Base-by-base conservation (phyloP, 2,329 filamentous ascomycete species). In the Fusarium nanum region DNA sequence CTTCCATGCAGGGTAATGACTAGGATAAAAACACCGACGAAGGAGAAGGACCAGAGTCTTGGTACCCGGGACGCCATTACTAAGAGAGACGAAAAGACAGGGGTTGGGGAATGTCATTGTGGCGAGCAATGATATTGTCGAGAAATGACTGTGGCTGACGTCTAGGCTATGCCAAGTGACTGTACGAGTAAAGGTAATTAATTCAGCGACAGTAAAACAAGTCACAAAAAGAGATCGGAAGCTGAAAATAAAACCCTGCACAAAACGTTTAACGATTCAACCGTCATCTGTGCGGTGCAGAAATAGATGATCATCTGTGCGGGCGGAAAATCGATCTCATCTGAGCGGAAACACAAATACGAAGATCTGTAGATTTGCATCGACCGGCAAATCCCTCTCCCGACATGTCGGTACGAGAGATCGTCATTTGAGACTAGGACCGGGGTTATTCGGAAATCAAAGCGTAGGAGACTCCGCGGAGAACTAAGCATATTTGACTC, bases 401-500 rank as follows among this genome's bases (percentile, higher is more conserved):
- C 58, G 34, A 30, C 32, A 14, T 27, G 3, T 52, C 56, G 45
- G 56, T 47, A 44, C 14, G n/a, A 16, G 40, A 37, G 45, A 61
- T 58, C 56, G 28, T 54, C 37, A 18, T 12, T 13, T 18, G 6
- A 37, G 16, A 44, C 13, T 42, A 34, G 48, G 56, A 37, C 59
- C 59, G 44, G 56, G 59, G 45, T 37, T 16, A 1, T 2, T 30
- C 56, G 56, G 45, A 60, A 60, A 37, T 37, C 56, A 28, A 45
- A 60, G 59, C 59, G 59, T 7, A 22, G 3, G 27, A 50, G 23
- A 23, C 32, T 45, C 25, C 30, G 27, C 27, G n/a, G n/a, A 22
- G 34, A 7, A 28, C 55, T 60, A 37, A n/a, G 34, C 34, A 37
- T n/a, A n/a, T 37, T 37, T 14, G 9, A n/a, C 7, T 5, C 49